Evolutionary conservation across 352 stramenopile genomes (phyloP).

Genomic region (Globisporangium takayamanum): DNA sequence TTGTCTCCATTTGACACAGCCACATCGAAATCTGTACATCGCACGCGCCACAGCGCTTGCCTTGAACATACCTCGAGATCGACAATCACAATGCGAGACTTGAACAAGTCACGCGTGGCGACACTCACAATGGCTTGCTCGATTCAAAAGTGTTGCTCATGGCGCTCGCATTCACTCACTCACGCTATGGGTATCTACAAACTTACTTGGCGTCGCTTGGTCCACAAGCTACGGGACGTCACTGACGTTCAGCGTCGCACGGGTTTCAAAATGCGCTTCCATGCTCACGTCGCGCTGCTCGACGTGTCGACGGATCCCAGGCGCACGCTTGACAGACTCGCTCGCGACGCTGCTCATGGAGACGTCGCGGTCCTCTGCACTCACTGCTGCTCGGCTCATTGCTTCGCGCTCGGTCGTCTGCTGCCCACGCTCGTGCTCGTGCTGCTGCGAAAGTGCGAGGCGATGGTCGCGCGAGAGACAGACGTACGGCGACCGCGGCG

Average conservation of each 20-base stretch:
- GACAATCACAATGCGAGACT: too few species aligned
- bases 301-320: slow-evolving; percentile 4
- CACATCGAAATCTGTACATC: too few species aligned
- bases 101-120: too few species aligned
- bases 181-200: not conserved
- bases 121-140: too few species aligned
- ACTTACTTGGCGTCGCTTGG: not conserved
- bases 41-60: too few species aligned
- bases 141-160: too few species aligned
- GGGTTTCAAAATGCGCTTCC: not conserved
- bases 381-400: not conserved
- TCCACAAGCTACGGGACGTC: not conserved
- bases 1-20: too few species aligned
- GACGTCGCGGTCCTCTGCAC: not conserved
- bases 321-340: slow-evolving; percentile 2
- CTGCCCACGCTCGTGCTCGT: slow-evolving; percentile 27
- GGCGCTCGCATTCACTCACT: too few species aligned
- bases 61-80: too few species aligned
- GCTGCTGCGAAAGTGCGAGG: slow-evolving; percentile 23
- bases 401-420: slow-evolving; percentile 1
- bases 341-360: not conserved
- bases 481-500: slow-evolving; percentile 31
- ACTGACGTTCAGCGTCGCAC: slow-evolving; percentile 4
- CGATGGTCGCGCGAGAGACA: slow-evolving; percentile 29
- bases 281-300: not conserved